phyloP scores from a whole-genome alignment of 2,329 filamentous ascomycete species.

The Parascedosporium putredinis region DNA sequence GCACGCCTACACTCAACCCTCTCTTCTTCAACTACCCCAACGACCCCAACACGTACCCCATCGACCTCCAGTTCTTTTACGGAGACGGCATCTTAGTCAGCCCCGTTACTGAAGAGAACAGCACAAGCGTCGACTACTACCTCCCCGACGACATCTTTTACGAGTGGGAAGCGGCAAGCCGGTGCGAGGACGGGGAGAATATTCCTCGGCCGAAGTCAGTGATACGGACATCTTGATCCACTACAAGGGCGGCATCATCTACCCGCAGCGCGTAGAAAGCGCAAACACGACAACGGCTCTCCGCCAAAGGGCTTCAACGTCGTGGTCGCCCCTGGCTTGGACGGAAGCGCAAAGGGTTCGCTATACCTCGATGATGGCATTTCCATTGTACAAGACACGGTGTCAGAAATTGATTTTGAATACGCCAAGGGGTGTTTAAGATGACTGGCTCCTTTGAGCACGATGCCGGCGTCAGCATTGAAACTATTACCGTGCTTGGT shows the following conservation, averaged over 20 bases:
- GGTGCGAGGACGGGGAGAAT: conserved; percentile 29
- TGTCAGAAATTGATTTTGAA: conserved; percentile 46
- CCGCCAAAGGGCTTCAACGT: conserved; percentile 57
- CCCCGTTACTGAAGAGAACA: conserved; percentile 50
- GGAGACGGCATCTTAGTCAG: conserved; percentile 53
- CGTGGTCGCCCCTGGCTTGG: conserved; percentile 49
- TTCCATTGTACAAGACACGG: conserved; percentile 45
- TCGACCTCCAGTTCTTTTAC: conserved; percentile 67
- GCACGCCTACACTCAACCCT: conserved; percentile 56
- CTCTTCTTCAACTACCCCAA: conserved; percentile 61
- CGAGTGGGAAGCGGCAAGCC: conserved; percentile 24
- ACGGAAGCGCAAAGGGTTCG: conserved; percentile 52
- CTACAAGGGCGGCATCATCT: conserved; percentile 50
- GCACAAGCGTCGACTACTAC: conserved; percentile 57
- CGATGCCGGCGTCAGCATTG: conserved; percentile 29
- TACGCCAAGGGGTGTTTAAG: conserved; percentile 42
- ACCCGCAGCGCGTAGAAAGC: conserved; percentile 43
- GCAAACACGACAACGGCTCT: conserved; percentile 54
- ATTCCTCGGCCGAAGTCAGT: conserved; percentile 25
- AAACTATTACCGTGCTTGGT: conserved; percentile 39
- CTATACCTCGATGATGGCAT: conserved; percentile 71
- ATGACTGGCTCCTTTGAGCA: conserved; percentile 45
- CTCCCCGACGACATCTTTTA: conserved; percentile 37
- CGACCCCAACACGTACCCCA: conserved; percentile 55
- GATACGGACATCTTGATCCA: conserved; percentile 49